These are phyloP conservation scores for Fonsecaea multimorphosa DNA, from an alignment of 2,329 filamentous ascomycete genomes.

Conservation along the genomic window DNA sequence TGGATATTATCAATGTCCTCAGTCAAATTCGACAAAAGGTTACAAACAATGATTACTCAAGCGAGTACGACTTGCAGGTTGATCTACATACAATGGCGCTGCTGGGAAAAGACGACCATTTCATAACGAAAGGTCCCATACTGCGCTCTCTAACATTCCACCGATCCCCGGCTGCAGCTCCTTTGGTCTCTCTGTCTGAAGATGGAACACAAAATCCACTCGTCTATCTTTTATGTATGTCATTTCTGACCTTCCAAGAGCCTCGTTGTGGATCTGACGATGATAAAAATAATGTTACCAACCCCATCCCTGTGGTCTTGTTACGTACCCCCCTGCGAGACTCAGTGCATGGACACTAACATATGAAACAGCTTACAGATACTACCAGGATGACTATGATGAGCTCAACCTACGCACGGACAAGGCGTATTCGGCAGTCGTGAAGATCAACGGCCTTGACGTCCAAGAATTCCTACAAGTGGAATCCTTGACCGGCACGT, in stretches of 20 bases:
- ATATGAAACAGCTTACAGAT: not conserved
- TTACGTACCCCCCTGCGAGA: too few relatives aligned
- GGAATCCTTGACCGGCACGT: constrained; percentile 9
- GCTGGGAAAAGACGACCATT: constrained; percentile 67
- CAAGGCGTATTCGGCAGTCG: not conserved
- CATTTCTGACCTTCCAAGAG: not conserved
- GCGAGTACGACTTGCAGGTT: constrained; percentile 61
- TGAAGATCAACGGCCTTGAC: not conserved
- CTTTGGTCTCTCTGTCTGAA: constrained; percentile 5
- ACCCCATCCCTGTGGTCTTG: not conserved
- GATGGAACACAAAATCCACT: constrained; percentile 1
- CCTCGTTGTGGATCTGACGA: not conserved
- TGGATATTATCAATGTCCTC: constrained; percentile 56
- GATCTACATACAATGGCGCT: constrained; percentile 61
- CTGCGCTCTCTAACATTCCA: constrained; percentile 56
- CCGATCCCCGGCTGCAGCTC: constrained; percentile 41
- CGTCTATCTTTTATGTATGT: constrained; percentile 4
- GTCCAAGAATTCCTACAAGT: constrained; percentile 2
- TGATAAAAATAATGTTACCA: not conserved
- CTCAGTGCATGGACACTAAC: not conserved
- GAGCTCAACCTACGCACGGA: not conserved
- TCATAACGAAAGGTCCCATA: constrained; percentile 42
- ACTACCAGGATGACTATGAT: not conserved
- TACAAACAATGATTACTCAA: constrained; percentile 50
- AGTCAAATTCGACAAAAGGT: constrained; percentile 54